Conservation (phyloP, 441 rosid genomes). For the Adansonia grandidieri region DNA sequence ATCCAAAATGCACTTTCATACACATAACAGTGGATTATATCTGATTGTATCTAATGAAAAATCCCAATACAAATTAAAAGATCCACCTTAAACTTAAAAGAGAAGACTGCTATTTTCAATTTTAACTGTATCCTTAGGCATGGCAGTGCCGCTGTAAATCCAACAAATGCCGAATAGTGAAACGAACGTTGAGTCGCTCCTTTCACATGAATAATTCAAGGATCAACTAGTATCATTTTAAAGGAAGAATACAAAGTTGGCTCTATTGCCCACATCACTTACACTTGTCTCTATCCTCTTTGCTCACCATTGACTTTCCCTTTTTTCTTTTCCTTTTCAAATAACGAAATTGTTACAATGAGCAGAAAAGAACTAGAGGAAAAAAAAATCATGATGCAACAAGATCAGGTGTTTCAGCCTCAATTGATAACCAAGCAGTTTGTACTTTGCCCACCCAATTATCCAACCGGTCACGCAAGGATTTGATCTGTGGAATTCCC, state of each 20-base stretch:
- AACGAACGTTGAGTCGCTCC: not conserved
- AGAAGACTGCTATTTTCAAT: not conserved
- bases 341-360: conserved; percentile 35
- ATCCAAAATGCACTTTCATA: conserved; percentile 9
- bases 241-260: conserved; percentile 23
- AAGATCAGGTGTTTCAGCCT: conserved; percentile 96
- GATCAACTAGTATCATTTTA: not conserved
- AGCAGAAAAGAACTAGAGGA: conserved; percentile 27
- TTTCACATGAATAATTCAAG: conserved; percentile 17
- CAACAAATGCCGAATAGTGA: conserved; percentile 16
- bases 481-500: conserved; percentile 82
- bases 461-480: conserved; percentile 76
- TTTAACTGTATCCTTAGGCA: conserved; percentile 15
- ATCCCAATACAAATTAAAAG: not conserved
- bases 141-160: not conserved
- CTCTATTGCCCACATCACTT: conserved; percentile 19
- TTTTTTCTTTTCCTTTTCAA: not conserved
- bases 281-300: conserved; percentile 19
- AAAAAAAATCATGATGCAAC: conserved; percentile 44
- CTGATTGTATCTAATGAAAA: conserved; percentile 20
- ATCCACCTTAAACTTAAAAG: not conserved
- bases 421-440: conserved; percentile 74
- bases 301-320: conserved; percentile 14
- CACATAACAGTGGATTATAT: conserved; percentile 20
- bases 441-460: conserved; percentile 80